Evolutionary conservation across 257 asterid genomes (phyloP).

Genomic region (Forsythia suspensa): DNA sequence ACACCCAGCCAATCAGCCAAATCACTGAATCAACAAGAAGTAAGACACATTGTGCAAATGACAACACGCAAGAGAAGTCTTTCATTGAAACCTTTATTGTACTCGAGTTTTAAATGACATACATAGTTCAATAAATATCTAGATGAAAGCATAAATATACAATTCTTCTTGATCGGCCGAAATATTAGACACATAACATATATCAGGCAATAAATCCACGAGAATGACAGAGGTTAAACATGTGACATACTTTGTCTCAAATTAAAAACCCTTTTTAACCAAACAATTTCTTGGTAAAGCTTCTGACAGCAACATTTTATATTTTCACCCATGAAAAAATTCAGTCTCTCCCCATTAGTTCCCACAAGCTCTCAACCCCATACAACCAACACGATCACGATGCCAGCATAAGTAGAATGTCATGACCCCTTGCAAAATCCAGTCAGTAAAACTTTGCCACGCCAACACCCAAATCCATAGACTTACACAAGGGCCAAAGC

Average conservation of each 20-base stretch:
- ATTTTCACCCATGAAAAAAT: neutral
- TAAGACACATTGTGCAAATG: neutral
- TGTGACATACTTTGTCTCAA: neutral
- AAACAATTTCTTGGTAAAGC: neutral
- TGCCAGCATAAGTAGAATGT: neutral
- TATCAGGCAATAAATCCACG: neutral
- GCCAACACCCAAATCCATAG: neutral
- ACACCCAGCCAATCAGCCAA: slow-evolving; percentile 99
- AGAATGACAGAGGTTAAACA: neutral
- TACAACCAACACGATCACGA: neutral
- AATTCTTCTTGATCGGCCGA: neutral
- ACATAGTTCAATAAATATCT: neutral
- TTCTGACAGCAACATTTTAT: neutral
- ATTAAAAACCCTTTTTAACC: neutral
- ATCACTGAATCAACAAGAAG: slow-evolving; percentile 54
- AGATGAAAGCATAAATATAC: neutral
- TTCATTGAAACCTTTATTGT: neutral
- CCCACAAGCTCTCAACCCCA: neutral
- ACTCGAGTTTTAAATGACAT: neutral
- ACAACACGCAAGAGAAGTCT: neutral
- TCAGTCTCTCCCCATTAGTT: neutral
- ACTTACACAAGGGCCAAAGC: neutral
- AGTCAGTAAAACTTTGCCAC: neutral
- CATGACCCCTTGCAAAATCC: neutral
- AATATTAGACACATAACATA: neutral